Evolutionary conservation across 768 basidiomycete species (phyloP), one percentile per base, ranked within the genome.

Genomic region (Jaapia argillacea): DNA sequence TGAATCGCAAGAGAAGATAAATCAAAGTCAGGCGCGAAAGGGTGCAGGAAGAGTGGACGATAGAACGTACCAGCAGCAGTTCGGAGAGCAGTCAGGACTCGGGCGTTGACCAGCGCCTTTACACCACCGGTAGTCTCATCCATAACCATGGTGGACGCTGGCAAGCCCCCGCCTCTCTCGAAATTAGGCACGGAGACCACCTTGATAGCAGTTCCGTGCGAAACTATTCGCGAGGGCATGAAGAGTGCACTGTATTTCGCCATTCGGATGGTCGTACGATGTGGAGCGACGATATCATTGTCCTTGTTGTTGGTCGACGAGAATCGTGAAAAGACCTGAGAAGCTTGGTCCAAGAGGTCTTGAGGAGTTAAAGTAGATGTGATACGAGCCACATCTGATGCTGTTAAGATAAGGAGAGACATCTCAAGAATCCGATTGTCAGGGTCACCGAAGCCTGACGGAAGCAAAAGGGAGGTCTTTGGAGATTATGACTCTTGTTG

Each of bases 31-130:
- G 85, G 60, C 12, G 62, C 71, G 0, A 75, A 76, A 1, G 85
- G 81, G 3, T 86, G 69, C 2, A 83, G 60, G 0, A 84, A 88
- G 24, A 80, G 85, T 86, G 12, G 48, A n/a, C n/a, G n/a, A n/a
- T n/a, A 26, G n/a, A 20, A 58, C 66, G 45, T 54, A 82, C 88
- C 85, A 48, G 85, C 85, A 41, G 88, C 88, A 45, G 85, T 94
- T 35, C 91, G 62, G 24, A 90, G 60, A 4, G 89, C 84, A 2
- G 91, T 93, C 52, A 93, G 62, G 28, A 68, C 69, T 23, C 80
- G 66, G 1, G 90, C 83, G 54, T 93, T 93, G 16, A 94, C 61
- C 25, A 93, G 62, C 0, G 84, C 88, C 48, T 72, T 81, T n/a
- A 81, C 71, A 0, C 64, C 62, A 1, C 90, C 90, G 0, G 74